phyloP scores from a whole-genome alignment of 2,329 filamentous ascomycete species.

The Tolypocladium amazonense region DNA sequence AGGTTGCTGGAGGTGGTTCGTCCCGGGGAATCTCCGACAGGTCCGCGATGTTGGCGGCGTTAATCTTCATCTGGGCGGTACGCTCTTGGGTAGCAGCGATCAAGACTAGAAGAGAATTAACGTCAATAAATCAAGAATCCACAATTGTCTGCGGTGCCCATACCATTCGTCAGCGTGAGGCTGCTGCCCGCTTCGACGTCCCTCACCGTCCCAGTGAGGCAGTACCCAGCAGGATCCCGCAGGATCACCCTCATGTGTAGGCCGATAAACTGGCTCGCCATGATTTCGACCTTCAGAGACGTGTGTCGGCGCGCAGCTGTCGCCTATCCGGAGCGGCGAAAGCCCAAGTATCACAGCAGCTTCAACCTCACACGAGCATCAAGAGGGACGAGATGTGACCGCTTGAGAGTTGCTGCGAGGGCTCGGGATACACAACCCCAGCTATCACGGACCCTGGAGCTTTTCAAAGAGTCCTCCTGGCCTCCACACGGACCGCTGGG shows the following conservation, averaged over 20 bases:
- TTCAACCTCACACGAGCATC: not conserved
- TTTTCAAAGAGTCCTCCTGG: not conserved
- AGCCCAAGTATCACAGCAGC: not conserved
- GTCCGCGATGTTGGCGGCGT: constrained; percentile 33
- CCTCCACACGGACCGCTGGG: not conserved
- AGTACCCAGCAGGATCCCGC: constrained; percentile 50
- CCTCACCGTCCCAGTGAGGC: constrained; percentile 60
- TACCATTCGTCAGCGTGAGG: constrained; percentile 64
- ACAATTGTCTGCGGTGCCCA: constrained; percentile 10
- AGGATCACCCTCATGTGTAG: constrained; percentile 67
- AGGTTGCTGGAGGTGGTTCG: constrained; percentile 14
- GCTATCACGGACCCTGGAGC: not conserved
- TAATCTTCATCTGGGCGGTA: constrained; percentile 31
- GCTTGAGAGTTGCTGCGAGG: not conserved
- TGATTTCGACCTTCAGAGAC: constrained; percentile 7
- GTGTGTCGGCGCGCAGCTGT: not conserved
- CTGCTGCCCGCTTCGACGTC: constrained; percentile 56
- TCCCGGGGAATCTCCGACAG: constrained; percentile 27
- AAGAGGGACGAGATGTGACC: not conserved
- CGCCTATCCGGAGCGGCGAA: not conserved
- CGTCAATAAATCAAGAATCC: not conserved
- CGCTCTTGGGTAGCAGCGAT: constrained; percentile 31
- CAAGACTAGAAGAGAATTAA: constrained; percentile 20
- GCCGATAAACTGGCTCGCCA: constrained; percentile 60
- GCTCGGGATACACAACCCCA: not conserved